These are phyloP conservation scores for Grosmannia clavigera DNA, from an alignment of 2,329 filamentous ascomycete genomes.

Conservation along the genomic window DNA sequence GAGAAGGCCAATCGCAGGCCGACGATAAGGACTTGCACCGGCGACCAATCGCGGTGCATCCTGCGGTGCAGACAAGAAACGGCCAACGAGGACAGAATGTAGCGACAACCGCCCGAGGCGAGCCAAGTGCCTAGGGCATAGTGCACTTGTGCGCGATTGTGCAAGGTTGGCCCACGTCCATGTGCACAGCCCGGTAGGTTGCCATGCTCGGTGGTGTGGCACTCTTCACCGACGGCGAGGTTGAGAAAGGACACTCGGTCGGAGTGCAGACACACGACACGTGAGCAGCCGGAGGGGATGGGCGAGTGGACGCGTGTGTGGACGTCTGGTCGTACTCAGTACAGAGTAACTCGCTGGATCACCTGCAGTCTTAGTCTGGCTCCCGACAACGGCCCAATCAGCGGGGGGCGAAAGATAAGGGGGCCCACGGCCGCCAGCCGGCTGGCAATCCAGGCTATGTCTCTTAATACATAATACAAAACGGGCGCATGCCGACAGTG, in stretches of 20 bases:
- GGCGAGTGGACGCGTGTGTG: too few relatives aligned
- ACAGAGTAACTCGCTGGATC: too few relatives aligned
- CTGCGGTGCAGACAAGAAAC: not conserved
- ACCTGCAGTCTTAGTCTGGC: not conserved
- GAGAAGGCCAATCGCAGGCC: not conserved
- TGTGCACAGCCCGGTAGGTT: not conserved
- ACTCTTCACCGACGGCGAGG: not conserved
- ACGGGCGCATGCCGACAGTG: not conserved
- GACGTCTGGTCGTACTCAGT: too few relatives aligned
- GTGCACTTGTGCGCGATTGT: too few relatives aligned
- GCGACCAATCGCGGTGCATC: not conserved
- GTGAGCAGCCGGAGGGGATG: not conserved
- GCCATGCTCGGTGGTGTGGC: not conserved
- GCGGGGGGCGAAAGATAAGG: not conserved
- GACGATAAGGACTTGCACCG: not conserved
- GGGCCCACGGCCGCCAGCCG: not conserved
- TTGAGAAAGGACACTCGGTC: not conserved
- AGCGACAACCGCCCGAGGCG: not conserved
- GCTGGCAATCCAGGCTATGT: not conserved
- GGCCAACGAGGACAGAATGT: not conserved
- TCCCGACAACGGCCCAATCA: not conserved
- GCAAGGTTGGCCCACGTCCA: not conserved
- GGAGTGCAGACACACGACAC: not conserved
- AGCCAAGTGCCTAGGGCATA: not conserved
- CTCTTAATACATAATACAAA: too few relatives aligned